phyloP scores from a whole-genome alignment of 305 asterid genomes.

The Fraxinus floribunda region DNA sequence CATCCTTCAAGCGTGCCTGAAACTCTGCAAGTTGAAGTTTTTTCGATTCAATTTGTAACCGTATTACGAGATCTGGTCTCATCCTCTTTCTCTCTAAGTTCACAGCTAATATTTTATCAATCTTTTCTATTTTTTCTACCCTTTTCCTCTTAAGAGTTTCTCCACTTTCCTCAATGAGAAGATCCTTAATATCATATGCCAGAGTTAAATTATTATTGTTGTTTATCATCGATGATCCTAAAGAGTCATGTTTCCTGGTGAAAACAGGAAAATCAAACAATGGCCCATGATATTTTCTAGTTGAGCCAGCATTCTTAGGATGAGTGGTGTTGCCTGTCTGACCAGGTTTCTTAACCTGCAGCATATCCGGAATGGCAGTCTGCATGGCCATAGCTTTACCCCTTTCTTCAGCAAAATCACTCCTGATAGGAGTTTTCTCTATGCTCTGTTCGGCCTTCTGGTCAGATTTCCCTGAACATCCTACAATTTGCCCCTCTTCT shows the following conservation, averaged over 20 bases:
- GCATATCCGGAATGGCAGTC: slow-evolving; percentile 51
- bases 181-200: slow-evolving; percentile 73
- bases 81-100: slow-evolving; percentile 94
- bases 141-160: slow-evolving; percentile 61
- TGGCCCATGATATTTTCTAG: slow-evolving; percentile 95
- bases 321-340: slow-evolving; percentile 60
- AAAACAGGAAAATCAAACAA: slow-evolving; percentile 93
- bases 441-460: slow-evolving; percentile 56
- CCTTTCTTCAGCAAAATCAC: slow-evolving; percentile 63
- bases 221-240: slow-evolving; percentile 78
- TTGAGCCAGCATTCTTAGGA: slow-evolving; percentile 66
- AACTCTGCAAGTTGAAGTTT: slow-evolving; percentile 83
- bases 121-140: slow-evolving; percentile 62
- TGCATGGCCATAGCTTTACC: slow-evolving; percentile 68
- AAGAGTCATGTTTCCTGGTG: slow-evolving; percentile 83
- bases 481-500: slow-evolving; percentile 63
- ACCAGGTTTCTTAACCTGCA: slow-evolving; percentile 59
- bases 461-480: slow-evolving; percentile 53
- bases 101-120: slow-evolving; percentile 67
- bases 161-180: slow-evolving; percentile 60
- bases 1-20: slow-evolving; percentile 87
- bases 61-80: slow-evolving; percentile 79
- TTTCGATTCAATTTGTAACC: slow-evolving; percentile 89
- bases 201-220: slow-evolving; percentile 65
- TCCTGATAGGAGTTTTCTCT: slow-evolving; percentile 51